These are phyloP conservation scores for Sporothrix luriei DNA, from an alignment of 2,329 filamentous ascomycete genomes.

Conservation along the genomic window DNA sequence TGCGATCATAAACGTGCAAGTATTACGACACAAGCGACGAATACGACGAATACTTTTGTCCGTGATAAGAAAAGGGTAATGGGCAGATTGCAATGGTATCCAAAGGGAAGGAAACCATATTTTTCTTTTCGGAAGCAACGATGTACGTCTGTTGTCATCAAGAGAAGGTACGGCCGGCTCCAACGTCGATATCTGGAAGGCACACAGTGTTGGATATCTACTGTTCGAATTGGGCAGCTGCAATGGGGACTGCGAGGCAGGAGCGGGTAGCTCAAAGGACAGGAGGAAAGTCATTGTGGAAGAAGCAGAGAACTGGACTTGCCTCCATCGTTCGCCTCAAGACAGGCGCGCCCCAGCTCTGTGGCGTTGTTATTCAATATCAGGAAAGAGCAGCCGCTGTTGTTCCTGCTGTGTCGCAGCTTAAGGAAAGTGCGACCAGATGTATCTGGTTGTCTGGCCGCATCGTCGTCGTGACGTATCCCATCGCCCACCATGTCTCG, in stretches of 20 bases:
- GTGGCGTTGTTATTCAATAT: neutral
- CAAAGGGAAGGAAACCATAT: too few relatives aligned
- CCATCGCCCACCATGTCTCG: neutral
- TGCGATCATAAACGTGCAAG: neutral
- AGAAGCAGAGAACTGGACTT: neutral
- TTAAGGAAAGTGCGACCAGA: neutral
- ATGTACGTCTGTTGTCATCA: constrained; percentile 33
- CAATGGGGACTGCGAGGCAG: neutral
- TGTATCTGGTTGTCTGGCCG: neutral
- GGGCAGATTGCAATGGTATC: neutral
- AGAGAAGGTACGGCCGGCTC: constrained; percentile 31
- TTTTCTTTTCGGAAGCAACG: constrained; percentile 34
- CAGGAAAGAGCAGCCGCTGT: neutral
- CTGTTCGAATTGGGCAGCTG: constrained; percentile 24
- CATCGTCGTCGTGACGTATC: neutral
- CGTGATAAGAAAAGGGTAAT: neutral
- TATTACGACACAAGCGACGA: neutral
- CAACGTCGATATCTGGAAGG: constrained; percentile 32
- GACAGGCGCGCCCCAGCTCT: neutral
- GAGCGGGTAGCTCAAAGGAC: neutral
- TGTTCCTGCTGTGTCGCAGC: neutral
- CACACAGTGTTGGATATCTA: constrained; percentile 15
- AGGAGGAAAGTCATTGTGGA: neutral
- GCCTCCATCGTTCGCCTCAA: neutral
- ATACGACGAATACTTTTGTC: neutral